Conservation (phyloP, 306 rosid species). For the Trifolium subterraneum region DNA sequence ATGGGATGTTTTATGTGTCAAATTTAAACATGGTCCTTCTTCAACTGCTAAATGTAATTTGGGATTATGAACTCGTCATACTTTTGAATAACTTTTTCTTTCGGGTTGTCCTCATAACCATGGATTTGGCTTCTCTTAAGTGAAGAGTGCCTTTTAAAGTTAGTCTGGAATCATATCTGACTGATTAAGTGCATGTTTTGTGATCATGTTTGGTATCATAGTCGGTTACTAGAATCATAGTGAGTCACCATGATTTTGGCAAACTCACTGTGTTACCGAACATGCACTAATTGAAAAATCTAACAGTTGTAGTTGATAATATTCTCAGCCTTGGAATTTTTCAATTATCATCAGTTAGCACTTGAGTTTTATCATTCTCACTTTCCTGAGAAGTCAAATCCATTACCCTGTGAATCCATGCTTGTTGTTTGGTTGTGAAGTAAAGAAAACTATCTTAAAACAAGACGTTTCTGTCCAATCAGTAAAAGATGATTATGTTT, state of each 20-base stretch:
- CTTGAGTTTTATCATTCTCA: neutral
- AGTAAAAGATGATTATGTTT: neutral
- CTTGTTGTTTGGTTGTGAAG: neutral
- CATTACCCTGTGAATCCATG: neutral
- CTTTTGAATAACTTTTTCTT: slow-evolving; percentile 10
- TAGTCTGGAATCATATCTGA: neutral
- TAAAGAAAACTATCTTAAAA: neutral
- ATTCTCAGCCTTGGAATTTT: neutral
- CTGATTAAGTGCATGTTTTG: neutral
- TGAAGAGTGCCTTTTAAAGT: neutral
- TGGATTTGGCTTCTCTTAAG: neutral
- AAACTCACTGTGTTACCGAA: no score
- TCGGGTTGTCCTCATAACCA: neutral
- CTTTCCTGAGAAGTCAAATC: slow-evolving; percentile 1
- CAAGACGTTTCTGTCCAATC: neutral
- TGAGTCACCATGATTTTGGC: no score
- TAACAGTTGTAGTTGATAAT: neutral
- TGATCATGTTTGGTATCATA: no score
- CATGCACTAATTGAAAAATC: neutral
- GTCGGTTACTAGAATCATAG: no score
- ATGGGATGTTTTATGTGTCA: slow-evolving; percentile 38
- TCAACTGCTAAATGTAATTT: slow-evolving; percentile 35
- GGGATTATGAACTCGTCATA: slow-evolving; percentile 10
- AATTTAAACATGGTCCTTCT: slow-evolving; percentile 31
- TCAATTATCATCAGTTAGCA: neutral